phyloP scores from a whole-genome alignment of 345 rosid species.

The Cardiospermum halicacabum region DNA sequence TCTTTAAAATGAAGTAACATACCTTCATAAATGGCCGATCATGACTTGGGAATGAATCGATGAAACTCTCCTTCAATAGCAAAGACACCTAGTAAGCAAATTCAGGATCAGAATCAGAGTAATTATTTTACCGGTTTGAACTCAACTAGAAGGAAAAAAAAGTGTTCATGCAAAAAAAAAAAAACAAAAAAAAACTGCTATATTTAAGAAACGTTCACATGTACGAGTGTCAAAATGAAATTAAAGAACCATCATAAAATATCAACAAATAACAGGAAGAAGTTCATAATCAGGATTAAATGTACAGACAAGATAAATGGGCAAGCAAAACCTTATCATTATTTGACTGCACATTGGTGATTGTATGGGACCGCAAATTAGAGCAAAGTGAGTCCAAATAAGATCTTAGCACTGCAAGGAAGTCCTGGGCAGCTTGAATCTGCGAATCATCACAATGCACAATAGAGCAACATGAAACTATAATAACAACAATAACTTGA shows the following conservation, averaged over 20 bases:
- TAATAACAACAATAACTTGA: not conserved
- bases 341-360: conserved; percentile 95
- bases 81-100: conserved; percentile 62
- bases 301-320: not conserved
- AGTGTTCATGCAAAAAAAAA: not conserved
- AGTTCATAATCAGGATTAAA: not conserved
- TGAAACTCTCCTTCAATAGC: conserved; percentile 89
- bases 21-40: conserved; percentile 94
- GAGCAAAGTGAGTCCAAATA: conserved; percentile 86
- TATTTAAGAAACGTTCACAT: too few species aligned
- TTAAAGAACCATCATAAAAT: not conserved
- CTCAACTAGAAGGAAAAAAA: not conserved
- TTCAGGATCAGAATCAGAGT: not conserved
- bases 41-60: conserved; percentile 73
- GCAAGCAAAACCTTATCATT: conserved; percentile 70
- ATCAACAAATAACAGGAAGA: not conserved
- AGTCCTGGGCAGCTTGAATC: conserved; percentile 90
- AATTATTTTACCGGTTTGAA: not conserved
- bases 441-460: conserved; percentile 16
- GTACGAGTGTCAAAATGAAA: too few species aligned
- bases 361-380: conserved; percentile 88
- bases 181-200: too few species aligned
- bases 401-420: conserved; percentile 57
- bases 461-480: not conserved
- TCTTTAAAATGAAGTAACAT: conserved; percentile 2